These are phyloP conservation scores for Globisporangium barbulae DNA, from an alignment of 352 stramenopile species.

Conservation along the genomic window DNA sequence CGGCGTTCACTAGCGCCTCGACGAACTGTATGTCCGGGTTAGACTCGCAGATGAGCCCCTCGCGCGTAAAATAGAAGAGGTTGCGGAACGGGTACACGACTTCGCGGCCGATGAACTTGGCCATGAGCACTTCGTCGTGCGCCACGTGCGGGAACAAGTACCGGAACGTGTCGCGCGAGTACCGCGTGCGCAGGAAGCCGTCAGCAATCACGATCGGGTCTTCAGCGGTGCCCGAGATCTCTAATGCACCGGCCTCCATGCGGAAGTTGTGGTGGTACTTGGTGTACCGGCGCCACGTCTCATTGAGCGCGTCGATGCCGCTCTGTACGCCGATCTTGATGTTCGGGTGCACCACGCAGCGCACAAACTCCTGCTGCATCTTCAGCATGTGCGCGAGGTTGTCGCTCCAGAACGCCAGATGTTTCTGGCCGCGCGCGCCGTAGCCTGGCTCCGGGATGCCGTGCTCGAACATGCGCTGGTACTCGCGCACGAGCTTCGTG, in stretches of 20 bases:
- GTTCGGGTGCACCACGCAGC: not conserved
- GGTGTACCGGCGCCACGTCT: slow-evolving; percentile 5
- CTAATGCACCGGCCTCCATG: not conserved
- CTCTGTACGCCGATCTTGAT: not conserved
- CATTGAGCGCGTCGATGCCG: not conserved
- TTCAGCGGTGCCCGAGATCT: not conserved
- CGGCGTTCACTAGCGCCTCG: not conserved
- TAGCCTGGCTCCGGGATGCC: not conserved
- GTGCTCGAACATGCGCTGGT: not conserved
- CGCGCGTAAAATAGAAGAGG: not conserved
- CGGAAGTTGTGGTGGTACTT: slow-evolving; percentile 6
- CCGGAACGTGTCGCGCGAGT: not conserved
- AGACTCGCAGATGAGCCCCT: not conserved
- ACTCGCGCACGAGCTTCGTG: slow-evolving; percentile 1
- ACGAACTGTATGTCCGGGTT: not conserved
- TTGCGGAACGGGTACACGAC: not conserved
- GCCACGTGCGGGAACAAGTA: not conserved
- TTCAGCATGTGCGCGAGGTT: not conserved
- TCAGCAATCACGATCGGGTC: not conserved
- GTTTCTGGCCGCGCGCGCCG: not conserved
- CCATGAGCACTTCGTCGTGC: slow-evolving; percentile 4
- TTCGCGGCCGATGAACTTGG: not conserved
- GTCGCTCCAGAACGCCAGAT: not conserved
- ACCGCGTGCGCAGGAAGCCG: not conserved
- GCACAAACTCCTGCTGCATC: not conserved